Base-by-base conservation (phyloP, 345 rosid genomes). In the Trapa incisa region DNA sequence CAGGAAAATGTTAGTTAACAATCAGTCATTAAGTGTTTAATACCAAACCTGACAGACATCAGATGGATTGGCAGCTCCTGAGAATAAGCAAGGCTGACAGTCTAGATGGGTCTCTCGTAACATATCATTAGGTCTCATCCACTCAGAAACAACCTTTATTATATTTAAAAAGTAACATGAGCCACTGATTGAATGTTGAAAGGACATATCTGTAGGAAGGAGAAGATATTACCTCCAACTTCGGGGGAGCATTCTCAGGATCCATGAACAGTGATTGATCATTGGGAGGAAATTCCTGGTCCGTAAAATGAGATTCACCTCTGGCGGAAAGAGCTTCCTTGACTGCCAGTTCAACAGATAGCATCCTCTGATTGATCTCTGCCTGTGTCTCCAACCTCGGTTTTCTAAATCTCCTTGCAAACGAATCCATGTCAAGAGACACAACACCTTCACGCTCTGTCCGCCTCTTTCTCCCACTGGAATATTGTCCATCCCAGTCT, bases 401-500 rank as follows among this genome's bases (percentile, higher is more conserved):
- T 79, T 89, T 89, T 84, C 99, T 83, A 77, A 80, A 84, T 80
- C 86, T 91, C 81, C 97, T 81, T 33, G 96, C 74, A 78, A 95
- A 95, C 43, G 99, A 95, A 83, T 95, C 97, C 29, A 84, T 80
- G 70, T 86, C 89, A 4, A 89, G 71, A 47, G 80, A 79, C 57
- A 82, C 77, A 53, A 74, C 80, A 75, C 63, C 63, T 37, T 94
- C 99, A 53, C 97, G 96, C 65, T 85, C 95, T 47, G 86, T 78
- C 76, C 96, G 82, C 79, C 89, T 87, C 77, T 82, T 95, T 81
- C 99, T 86, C 67, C 97, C 99, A 70, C 97, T 91, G 29, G 99
- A 95, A 75, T 86, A 89, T 70, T 94, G 99, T 70, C 99, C 99
- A 72, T 95, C 99, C 97, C 97, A 91, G 66, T 95, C 97, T 36